Conservation (phyloP, 495 filamentous ascomycete genomes). For the Penicillium silybi region DNA sequence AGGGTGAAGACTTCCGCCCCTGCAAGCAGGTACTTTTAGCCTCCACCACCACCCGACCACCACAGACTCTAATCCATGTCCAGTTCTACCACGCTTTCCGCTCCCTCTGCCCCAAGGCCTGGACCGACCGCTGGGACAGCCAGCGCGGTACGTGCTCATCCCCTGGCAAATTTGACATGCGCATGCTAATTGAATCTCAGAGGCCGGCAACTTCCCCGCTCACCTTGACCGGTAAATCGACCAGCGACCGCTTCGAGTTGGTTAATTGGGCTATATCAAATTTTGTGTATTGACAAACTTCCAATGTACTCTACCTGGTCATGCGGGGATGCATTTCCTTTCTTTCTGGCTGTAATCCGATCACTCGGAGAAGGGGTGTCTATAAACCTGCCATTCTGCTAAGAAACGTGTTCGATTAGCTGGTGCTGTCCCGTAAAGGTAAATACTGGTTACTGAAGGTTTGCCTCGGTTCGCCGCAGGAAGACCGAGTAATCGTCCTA, state of each 20-base stretch:
- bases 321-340: slow-evolving; percentile 32
- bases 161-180: slow-evolving; percentile 3
- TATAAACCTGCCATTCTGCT: slow-evolving; percentile 34
- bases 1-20: slow-evolving; percentile 97
- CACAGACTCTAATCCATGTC: slow-evolving; percentile 3
- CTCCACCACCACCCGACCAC: neutral
- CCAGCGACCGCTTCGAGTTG: slow-evolving; percentile 19
- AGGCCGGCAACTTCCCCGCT: slow-evolving; percentile 87
- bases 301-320: slow-evolving; percentile 44
- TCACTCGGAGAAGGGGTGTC: slow-evolving; percentile 22
- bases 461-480: too few relatives aligned
- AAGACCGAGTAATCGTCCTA: too few relatives aligned
- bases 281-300: slow-evolving; percentile 39
- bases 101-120: slow-evolving; percentile 92
- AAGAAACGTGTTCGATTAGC: slow-evolving; percentile 10
- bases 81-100: slow-evolving; percentile 95
- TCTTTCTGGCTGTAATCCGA: slow-evolving; percentile 17
- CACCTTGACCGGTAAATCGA: slow-evolving; percentile 41
- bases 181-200: slow-evolving; percentile 42
- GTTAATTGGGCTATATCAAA: slow-evolving; percentile 23
- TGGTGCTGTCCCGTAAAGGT: neutral
- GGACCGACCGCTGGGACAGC: slow-evolving; percentile 94
- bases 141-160: slow-evolving; percentile 74
- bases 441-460: neutral
- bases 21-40: slow-evolving; percentile 77